Base-by-base conservation (phyloP, 805 yeast genomes). In the Saccharomyces mikatae region DNA sequence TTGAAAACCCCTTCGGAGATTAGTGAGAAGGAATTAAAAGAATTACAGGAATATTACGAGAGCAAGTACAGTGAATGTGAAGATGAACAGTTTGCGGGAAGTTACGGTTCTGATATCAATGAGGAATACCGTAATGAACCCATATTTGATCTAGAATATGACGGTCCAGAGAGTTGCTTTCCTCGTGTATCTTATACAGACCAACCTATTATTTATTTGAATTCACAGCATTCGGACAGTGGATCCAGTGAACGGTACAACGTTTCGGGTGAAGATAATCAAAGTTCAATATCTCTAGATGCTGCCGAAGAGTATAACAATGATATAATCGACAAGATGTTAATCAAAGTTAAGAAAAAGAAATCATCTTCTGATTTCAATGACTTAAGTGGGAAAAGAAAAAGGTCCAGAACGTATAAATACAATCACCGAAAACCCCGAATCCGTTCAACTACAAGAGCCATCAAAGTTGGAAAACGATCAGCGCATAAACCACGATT, bases 31-130 rank as follows among this genome's bases (percentile, higher is more conserved):
- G 55, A 58, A 32, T 58, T 61, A 13, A 55, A 58, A 3, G 60
- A 54, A 24, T 49, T 60, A 13, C 58, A 59, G 36, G 48, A 53
- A 2, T 65, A 65, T 44, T 60, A 54, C 24, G 57, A 60, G 13
- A 46, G 54, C 1, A 54, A 53, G 28, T 63, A 67, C 41, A 49
- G 53, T 3, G 57, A 60, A 27, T 48, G 53, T 3, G 57, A 60
- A 27, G 52, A 54, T 10, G 62, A 62, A 28, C 51, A 57, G 4
- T 57, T 53, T 24, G 59, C 55, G 9, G 54, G 47, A 13, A 52
- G 46, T 13, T 36, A 13, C 17, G 22, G 24, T 17, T 36, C 17
- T 36, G 21, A 36, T 17, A 3, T 36, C 22, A 36, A 36, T 36
- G 44, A 6, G 44, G 44, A 17, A 36, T 36, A 36, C 11, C 44